Base-by-base conservation (phyloP, 2,329 filamentous ascomycete species). In the Basipetospora chlamydospora region DNA sequence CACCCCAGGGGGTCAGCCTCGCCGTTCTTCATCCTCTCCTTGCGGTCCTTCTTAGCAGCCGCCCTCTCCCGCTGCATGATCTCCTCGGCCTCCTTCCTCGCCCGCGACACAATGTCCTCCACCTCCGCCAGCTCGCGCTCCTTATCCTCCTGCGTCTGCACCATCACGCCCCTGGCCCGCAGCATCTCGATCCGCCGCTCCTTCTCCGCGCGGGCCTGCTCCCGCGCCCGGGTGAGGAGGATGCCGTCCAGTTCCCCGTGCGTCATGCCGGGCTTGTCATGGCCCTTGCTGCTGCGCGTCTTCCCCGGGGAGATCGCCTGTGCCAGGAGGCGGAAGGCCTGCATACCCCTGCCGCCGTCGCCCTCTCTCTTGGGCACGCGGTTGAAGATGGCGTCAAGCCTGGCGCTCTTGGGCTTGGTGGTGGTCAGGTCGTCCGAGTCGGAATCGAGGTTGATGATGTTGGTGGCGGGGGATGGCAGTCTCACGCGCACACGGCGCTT, bases 71-170 rank as follows among this genome's bases (percentile, higher is more conserved):
- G 66, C 47, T 80, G 74, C 56, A 78, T 80, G 34, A 96, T 77
- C 45, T 80, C 77, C 30, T 81, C 72, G 2, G 79, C 87, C 51
- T 96, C 84, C 42, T 76, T 67, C 39, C 86, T 70, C 15, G 87
- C 88, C 48, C 79, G 86, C 33, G 88, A 80, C 18, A 96, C 73
- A 41, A 96, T 70, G 49, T 95, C 80, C 47, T 96, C 90, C 10
- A 94, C 75, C 41, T 87, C 76, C 39, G 81, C 76, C 54, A 85
- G 74, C 52, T 93, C 80, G 23, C 74, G 73, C 50, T 87, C 81
- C 15, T 83, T 75, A 54, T 98, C 87, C 55, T 95, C 88, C 2
- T 78, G 74, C 1, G 83, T 94, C 53, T 87, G 80, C 13, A 96
- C 66, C 17, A 80, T 63, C 18, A 95, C 69, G 6, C 90, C 90